These are phyloP conservation scores for Moricandia arvensis DNA, from an alignment of 345 rosid genomes.

Conservation along the genomic window DNA sequence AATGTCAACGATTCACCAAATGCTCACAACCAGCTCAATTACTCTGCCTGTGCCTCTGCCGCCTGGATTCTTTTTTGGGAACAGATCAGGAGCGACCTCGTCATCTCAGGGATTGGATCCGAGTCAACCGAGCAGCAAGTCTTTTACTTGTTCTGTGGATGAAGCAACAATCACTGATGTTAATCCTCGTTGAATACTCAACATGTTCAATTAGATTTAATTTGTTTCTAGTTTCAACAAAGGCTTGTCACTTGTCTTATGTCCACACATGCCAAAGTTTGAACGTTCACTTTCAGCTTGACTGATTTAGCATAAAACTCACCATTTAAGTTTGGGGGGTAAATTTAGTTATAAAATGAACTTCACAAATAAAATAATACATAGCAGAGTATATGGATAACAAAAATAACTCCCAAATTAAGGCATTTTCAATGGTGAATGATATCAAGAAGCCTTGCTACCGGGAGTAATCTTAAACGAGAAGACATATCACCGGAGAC, in stretches of 20 bases:
- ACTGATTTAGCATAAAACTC: not conserved
- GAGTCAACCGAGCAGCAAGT: no score
- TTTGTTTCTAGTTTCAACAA: not conserved
- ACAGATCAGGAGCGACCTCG: not conserved
- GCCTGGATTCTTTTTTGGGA: slow-evolving; percentile 24
- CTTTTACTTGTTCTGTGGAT: slow-evolving; percentile 12
- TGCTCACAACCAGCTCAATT: slow-evolving; percentile 27
- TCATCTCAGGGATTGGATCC: no score
- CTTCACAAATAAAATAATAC: not conserved
- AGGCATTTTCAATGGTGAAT: no score
- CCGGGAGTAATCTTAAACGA: no score
- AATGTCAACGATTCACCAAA: slow-evolving; percentile 9
- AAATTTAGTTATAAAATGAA: not conserved
- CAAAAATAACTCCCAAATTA: no score
- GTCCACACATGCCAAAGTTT: not conserved
- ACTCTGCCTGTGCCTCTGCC: slow-evolving; percentile 3
- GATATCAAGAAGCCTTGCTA: no score
- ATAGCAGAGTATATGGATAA: no score
- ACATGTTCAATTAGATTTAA: not conserved
- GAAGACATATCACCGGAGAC: no score
- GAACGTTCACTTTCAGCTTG: not conserved
- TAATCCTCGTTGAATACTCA: slow-evolving; percentile 20
- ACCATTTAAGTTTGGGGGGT: not conserved
- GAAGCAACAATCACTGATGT: slow-evolving; percentile 19
- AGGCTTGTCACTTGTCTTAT: not conserved